A percentile compares a stretch with the other conserved stretches of the same genome.
phyloP scores from a whole-genome alignment of 139 green algal species.

The Yamagishiella unicocca region DNA sequence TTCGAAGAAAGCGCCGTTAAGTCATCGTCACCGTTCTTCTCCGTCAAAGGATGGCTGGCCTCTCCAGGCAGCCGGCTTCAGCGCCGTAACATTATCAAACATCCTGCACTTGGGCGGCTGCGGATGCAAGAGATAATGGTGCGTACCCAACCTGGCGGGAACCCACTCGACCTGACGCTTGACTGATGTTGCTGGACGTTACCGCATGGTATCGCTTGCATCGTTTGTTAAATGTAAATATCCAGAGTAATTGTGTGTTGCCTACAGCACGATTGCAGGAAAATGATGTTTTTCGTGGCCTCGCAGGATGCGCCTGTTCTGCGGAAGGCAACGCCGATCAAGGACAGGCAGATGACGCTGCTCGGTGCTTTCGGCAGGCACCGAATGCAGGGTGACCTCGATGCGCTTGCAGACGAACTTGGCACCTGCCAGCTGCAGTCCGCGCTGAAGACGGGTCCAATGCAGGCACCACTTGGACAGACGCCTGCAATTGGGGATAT shows the following conservation, averaged over 20 bases:
- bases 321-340: conserved; percentile 33
- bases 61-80: background rate
- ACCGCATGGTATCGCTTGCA: no score
- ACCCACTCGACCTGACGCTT: no score
- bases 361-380: background rate
- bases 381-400: background rate
- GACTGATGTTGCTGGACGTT: no score
- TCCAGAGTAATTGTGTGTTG: no score
- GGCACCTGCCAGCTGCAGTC: conserved; percentile 27
- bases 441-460: background rate
- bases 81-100: background rate
- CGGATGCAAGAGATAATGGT: conserved; percentile 1
- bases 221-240: no score
- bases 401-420: conserved; percentile 30
- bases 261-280: no score
- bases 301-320: background rate
- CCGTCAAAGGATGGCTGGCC: background rate
- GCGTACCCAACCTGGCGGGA: no score
- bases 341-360: background rate
- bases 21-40: background rate
- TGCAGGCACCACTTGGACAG: no score
- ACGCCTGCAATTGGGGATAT: no score
- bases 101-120: background rate
- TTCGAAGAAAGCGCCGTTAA: conserved; percentile 9
- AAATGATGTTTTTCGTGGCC: no score